Evolutionary conservation across 352 stramenopile species (phyloP), one percentile per base, ranked within the genome.

Genomic region (Phytophthora podocarpi): DNA sequence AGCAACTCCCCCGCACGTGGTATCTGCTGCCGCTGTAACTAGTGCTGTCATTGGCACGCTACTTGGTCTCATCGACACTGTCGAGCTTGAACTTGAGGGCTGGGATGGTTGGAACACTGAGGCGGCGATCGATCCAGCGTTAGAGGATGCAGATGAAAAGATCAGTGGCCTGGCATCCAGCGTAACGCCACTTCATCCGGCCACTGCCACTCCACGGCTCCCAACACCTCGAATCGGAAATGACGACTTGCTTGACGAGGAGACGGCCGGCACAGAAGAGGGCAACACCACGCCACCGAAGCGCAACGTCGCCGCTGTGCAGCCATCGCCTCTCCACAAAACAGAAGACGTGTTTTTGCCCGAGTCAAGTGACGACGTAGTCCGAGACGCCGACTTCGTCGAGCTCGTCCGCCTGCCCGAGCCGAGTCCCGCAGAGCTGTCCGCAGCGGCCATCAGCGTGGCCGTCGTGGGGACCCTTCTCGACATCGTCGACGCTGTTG

Each of bases 391-490:
- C 15, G 57, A 65, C 36, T 59, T 65, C 32, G 46, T 68, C 43
- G 59, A 68, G 26, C 21, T 57, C 16, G 28, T 64, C 26, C 52
- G 45, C 8, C 45, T 68, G 21, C 59, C 59, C 11, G 43, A 68
- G 20, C 51, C 42, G 18, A 68, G 51, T 23, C 59, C 59, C 8
- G 46, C 43, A 12, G 61, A 70, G 26, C 26, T 70, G 26, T 56
- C 41, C 15, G 53, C 53, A 26, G 61, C 45, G 4, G 61, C 39
- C 21, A 32, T 53, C 39, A 52, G 24, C 30, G 36, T 46, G 28
- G 61, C 53, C 3, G 53, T 70, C 27, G 40, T 70, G 9, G 60
- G 60, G n/a, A 46, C 53, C 6, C 60, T 70, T 23, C 39, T 70
- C 12, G 60, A 59, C n/a, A 27, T 64, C 27, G 45, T 70, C 2